Percentiles rank a stretch among this genome's conserved stretches.
phyloP scores from a whole-genome alignment of 371 early-diverging fungal genomes.

The Aphelidium insulamus region DNA sequence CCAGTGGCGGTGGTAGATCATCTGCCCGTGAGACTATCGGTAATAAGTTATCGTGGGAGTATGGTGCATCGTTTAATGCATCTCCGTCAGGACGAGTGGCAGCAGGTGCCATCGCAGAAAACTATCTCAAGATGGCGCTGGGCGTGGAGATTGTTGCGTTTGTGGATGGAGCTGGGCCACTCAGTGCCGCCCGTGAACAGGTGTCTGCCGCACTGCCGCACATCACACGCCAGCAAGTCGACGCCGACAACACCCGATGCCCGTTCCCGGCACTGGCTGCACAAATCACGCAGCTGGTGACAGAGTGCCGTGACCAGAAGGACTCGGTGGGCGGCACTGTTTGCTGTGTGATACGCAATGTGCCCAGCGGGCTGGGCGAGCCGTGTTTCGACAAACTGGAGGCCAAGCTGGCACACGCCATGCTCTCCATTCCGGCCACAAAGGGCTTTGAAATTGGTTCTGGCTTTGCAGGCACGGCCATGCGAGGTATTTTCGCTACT shows the following conservation, averaged over 20 bases:
- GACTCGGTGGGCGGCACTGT: conserved; percentile 93
- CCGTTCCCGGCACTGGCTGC: conserved; percentile 33
- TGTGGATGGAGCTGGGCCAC: conserved; percentile 21
- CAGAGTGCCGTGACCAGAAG: conserved; percentile 44
- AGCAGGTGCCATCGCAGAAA: conserved; percentile 87
- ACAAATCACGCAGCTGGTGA: conserved; percentile 36
- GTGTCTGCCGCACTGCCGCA: conserved; percentile 38
- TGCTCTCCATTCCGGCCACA: conserved; percentile 94
- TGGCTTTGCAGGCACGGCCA: conserved; percentile 68
- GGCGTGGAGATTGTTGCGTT: conserved; percentile 87
- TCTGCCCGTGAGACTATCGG: conserved; percentile 93
- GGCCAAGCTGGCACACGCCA: conserved; percentile 92
- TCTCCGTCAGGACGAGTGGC: conserved; percentile 55
- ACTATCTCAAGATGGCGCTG: conserved; percentile 50
- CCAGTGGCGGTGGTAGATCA: conserved; percentile 80
- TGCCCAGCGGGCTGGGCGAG: conserved; percentile 86
- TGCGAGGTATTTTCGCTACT: no score
- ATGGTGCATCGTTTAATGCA: not conserved
- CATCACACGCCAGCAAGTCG: conserved; percentile 47
- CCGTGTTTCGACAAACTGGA: conserved; percentile 95
- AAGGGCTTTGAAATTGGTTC: conserved; percentile 93
- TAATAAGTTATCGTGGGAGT: conserved; percentile 1
- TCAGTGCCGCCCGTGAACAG: conserved; percentile 13
- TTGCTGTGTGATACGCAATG: conserved; percentile 85
- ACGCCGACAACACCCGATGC: conserved; percentile 45